Base-by-base conservation (phyloP, 2,329 filamentous ascomycete genomes). In the Arthrobotrys megalospora region DNA sequence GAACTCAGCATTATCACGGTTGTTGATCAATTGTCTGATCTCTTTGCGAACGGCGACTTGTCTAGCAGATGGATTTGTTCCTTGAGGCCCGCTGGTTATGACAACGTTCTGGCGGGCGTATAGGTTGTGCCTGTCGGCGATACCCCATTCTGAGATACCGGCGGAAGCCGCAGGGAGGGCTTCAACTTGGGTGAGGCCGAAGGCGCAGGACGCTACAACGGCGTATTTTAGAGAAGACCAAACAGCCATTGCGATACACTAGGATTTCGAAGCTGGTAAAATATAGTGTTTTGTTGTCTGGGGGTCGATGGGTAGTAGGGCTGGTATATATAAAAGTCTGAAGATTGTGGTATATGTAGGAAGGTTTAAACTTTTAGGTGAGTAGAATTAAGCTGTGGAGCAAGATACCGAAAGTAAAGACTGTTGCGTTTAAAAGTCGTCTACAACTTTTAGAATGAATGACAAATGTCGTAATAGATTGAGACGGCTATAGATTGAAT, bases 161-260 rank as follows among this genome's bases (percentile, higher is more conserved):
- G 52, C 28, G n/a, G 50, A 34, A 5, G 12, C 48, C 34, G n/a
- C 28, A 12, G 43, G 19, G 1, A 55, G 62, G 14, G 67, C 67
- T n/a, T 78, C 60, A 24, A 78, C 62, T 50, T 78, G 75, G 38
- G 75, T 72, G 5, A 78, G 52, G 41, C 75, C 45, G 4, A 78
- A 24, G 53, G 67, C 62, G 65, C 75, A 78, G 4, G 75, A 72
- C 24, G 67, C 75, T 43, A 72, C 67, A 63, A 72, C 36, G 38
- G 75, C 75, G 47, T 66, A 72, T 32, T 78, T 78, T 11, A 78
- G 36, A 8, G 75, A 72, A 8, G 75, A 78, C 67, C 67, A 78
- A 28, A 71, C 67, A 48, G 75, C 67, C 75, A 78, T 78, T 72
- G 32, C n/a, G 14, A 53, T 63, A 66, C 12, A 36, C 65, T 68